These are phyloP conservation scores for Cairneyella variabilis DNA, from an alignment of 495 filamentous ascomycete genomes.

Conservation along the genomic window DNA sequence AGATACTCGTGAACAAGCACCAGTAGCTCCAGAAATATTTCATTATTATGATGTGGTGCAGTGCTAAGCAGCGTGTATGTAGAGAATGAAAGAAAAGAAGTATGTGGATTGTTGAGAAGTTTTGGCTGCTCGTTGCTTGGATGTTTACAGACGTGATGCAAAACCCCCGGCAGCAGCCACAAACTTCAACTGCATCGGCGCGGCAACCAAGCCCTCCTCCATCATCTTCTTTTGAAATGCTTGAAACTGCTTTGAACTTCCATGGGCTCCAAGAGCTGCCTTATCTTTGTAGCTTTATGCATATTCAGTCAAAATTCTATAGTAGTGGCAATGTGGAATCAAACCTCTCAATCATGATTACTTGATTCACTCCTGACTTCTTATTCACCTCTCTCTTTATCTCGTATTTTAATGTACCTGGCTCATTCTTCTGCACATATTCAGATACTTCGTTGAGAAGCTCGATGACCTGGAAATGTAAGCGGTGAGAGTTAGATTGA, in stretches of 20 bases:
- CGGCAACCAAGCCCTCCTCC: slow-evolving; percentile 17
- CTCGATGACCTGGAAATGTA: slow-evolving; percentile 19
- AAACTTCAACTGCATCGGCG: slow-evolving; percentile 23
- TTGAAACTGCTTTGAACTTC: slow-evolving; percentile 10
- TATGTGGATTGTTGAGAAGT: no score
- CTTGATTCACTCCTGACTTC: slow-evolving; percentile 21
- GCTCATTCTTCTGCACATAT: slow-evolving; percentile 23
- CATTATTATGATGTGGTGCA: no score
- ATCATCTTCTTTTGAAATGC: slow-evolving; percentile 19
- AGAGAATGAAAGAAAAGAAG: no score
- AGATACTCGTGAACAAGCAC: no score
- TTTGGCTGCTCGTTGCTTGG: no score
- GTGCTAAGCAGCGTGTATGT: no score
- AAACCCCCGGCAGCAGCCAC: slow-evolving; percentile 23
- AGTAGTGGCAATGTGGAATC: neutral
- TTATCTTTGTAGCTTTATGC: slow-evolving; percentile 21
- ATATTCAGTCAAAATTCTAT: neutral
- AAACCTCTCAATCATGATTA: slow-evolving; percentile 27
- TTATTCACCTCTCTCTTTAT: slow-evolving; percentile 20
- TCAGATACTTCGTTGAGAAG: slow-evolving; percentile 19
- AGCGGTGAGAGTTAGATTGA: neutral
- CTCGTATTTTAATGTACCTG: slow-evolving; percentile 25
- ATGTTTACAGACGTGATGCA: slow-evolving; percentile 17
- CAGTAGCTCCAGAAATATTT: no score
- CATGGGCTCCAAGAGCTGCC: slow-evolving; percentile 18